A percentile compares a stretch with the other conserved stretches of the same genome.
phyloP scores from a whole-genome alignment of 805 yeast species.

The Metschnikowia reukaufii region DNA sequence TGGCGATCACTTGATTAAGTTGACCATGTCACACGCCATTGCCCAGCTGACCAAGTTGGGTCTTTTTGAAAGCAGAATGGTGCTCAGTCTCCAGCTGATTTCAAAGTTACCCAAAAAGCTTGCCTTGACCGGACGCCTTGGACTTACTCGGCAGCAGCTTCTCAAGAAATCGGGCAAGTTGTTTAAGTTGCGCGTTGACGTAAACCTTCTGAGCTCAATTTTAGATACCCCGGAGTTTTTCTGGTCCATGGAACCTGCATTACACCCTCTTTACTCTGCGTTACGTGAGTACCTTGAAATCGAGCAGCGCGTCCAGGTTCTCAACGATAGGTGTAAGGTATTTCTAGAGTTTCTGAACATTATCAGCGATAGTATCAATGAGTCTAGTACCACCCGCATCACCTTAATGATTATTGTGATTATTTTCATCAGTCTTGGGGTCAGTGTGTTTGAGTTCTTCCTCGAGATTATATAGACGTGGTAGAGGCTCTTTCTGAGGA shows the following conservation, averaged over 20 bases:
- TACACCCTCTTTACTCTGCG: conserved; percentile 88
- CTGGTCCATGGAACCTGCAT: conserved; percentile 93
- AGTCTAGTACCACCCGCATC: conserved; percentile 85
- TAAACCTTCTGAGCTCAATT: conserved; percentile 84
- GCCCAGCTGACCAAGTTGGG: conserved; percentile 94
- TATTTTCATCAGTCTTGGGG: conserved; percentile 73
- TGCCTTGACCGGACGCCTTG: conserved; percentile 86
- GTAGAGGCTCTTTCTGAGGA: too few relatives aligned
- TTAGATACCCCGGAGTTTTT: conserved; percentile 95
- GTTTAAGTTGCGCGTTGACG: conserved; percentile 89
- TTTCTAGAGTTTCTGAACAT: conserved; percentile 91
- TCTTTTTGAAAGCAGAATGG: conserved; percentile 88
- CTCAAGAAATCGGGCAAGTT: conserved; percentile 86
- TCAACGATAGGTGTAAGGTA: conserved; percentile 91
- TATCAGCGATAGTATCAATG: conserved; percentile 91
- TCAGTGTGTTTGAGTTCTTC: conserved; percentile 69
- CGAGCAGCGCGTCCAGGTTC: conserved; percentile 89
- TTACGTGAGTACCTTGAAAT: conserved; percentile 91
- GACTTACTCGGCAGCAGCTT: conserved; percentile 80
- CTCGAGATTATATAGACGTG: conserved; percentile 48
- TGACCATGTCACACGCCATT: conserved; percentile 93
- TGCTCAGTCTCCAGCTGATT: conserved; percentile 76
- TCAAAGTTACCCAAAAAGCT: conserved; percentile 86
- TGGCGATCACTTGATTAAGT: conserved; percentile 88
- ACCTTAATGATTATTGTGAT: conserved; percentile 87